Base-by-base conservation (phyloP, 192 early-diverging fungal species). In the Linnemannia exigua region DNA sequence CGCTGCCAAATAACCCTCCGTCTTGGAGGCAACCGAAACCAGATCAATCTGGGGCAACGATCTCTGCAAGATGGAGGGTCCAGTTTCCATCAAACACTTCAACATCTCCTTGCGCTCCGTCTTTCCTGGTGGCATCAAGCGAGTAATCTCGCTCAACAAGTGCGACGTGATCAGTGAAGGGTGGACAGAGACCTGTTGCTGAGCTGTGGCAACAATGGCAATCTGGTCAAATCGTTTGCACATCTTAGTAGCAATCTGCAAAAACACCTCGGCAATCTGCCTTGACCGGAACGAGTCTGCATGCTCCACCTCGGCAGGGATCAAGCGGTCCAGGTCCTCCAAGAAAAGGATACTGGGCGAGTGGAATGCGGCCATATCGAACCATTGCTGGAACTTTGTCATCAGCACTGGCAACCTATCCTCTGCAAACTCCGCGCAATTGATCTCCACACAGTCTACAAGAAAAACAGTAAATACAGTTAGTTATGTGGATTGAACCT, bases 1-100 rank as follows among this genome's bases (percentile, higher is more conserved):
- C 5, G 92, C 91, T 8, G 97, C 95, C 28, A 94, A 84, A 78
- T 96, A 98, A 1, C 97, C 97, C 83, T 99, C 98, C 14, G 97
- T 98, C 72, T 90, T 87, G 35, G 94, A 93, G 5, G 96, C 93
- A 0, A 97, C 88, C 0, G 92, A 91, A 14, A 93, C 91, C 44
- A 96, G 87, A 70, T 97, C 95, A n/a, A 96, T 87, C 15, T 90
- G 80, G 0, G 88, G 83, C 11, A 90, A 35, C 25, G 92, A 94
- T 14, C 91, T 78, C 79, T 81, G 82, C 7, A 88, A 67, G 17
- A 89, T 77, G 14, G 88, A 87, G 1, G 91, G 89, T 35, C 91
- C 93, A 17, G 87, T 88, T 1, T 87, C 83, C 76, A 96, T 90
- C 37, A 97, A 85, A 48, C 92, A 88, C 54, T 94, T 90, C 69